Evolutionary conservation across 345 rosid species (phyloP), one percentile per base, ranked within the genome.

Genomic region (Pugionium cornutum): DNA sequence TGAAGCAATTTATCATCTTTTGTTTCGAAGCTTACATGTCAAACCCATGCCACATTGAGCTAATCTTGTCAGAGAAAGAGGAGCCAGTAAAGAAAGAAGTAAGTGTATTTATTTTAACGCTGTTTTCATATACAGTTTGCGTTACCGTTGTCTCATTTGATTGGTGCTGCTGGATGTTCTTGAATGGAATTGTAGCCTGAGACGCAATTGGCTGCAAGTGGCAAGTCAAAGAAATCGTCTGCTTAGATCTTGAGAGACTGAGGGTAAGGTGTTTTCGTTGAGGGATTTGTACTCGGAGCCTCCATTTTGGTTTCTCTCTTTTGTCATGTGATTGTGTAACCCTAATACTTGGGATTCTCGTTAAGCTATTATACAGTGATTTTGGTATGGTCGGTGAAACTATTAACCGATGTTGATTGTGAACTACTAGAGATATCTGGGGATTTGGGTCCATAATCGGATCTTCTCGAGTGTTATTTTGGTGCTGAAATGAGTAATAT

Each of bases 31-130:
- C 91, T 31, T 86, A 83, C 68, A 86, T 86, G 94, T 83, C 94
- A 35, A 82, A 83, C 4, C 96, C 91, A 2, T 84, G 94, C 44
- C 89, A 86, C 77, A 86, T 86, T 59, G 91, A 84, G 76, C 67
- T 86, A 46, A 79, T 57, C 34, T 70, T 88, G 63, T 84, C 86
- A 1, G 96, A 86, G 54, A 86, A 85, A 66, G 91, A 89, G 70
- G 91, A 83, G 54, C 47, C 90, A 45, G 89, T 84, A 33, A 76
- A 78, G 75, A 83, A 83, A 71, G 92, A 85, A 83, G 94, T 87
- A 77, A 44, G 49, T 37, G 8, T 26, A 9, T 48, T 25, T 6
- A 48, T 3, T 10, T 62, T 9, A 5, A 0, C 26, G 7, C 2
- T 40, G 31, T 9, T 80, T 74, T 79, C 46, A 48, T 54, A 9